A percentile compares a stretch with the other conserved stretches of the same genome.
Evolutionary conservation across 305 asterid genomes (phyloP).

Genomic region (Plantago rigida): DNA sequence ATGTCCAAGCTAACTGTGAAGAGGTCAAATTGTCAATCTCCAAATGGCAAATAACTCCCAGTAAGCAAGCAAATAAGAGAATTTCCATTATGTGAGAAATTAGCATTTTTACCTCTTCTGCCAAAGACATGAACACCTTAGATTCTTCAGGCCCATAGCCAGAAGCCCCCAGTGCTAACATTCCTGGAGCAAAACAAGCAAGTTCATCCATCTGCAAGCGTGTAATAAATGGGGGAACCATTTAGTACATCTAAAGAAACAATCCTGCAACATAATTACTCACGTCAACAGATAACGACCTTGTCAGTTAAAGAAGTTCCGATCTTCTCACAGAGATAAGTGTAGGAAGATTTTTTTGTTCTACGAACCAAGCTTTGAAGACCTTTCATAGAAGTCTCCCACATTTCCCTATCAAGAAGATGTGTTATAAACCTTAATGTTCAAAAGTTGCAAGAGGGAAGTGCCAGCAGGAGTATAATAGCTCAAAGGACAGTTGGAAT

Average conservation of each 20-base stretch:
- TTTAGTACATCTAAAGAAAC: constrained; percentile 13
- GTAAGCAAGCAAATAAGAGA: constrained; percentile 15
- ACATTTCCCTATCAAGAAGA: constrained; percentile 66
- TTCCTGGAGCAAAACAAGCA: constrained; percentile 98
- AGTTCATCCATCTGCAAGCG: constrained; percentile 87
- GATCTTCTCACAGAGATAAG: constrained; percentile 75
- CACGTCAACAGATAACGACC: constrained; percentile 37
- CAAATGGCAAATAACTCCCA: constrained; percentile 15
- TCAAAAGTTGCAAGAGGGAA: constrained; percentile 17
- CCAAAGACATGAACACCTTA: constrained; percentile 59
- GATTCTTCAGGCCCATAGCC: constrained; percentile 82
- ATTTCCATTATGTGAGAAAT: constrained; percentile 15
- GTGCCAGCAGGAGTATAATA: constrained; percentile 7
- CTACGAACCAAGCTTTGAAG: constrained; percentile 84
- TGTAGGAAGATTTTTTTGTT: constrained; percentile 73
- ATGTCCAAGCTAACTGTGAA: constrained; percentile 94
- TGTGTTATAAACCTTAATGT: constrained; percentile 6
- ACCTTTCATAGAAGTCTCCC: constrained; percentile 97
- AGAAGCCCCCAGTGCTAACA: constrained; percentile 83
- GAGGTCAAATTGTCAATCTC: constrained; percentile 23
- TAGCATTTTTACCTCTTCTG: constrained; percentile 66
- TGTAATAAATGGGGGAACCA: constrained; percentile 23
- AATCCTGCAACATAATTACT: constrained; percentile 12
- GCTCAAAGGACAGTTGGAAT: background rate
- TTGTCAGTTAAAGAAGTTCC: constrained; percentile 68